Percentiles rank a stretch among this genome's conserved stretches.
Conservation (phyloP, 768 basidiomycete genomes). For the Kwoniella bestiolae region DNA sequence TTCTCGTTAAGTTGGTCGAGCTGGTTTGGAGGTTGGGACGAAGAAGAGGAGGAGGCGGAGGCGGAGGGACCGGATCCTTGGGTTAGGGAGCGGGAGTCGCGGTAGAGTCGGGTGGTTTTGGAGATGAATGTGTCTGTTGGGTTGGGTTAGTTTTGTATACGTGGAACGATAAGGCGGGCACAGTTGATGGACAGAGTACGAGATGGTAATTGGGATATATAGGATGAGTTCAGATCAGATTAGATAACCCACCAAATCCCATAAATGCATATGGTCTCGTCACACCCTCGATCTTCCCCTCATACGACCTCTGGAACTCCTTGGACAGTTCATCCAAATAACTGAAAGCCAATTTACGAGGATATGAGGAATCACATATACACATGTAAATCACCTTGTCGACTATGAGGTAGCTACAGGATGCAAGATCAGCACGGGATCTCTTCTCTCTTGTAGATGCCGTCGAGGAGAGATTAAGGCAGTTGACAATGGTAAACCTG, state of each 20-base stretch:
- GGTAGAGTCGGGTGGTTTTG: constrained; percentile 92
- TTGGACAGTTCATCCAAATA: constrained; percentile 96
- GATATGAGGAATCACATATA: constrained; percentile 95
- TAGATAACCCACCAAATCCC: constrained; percentile 88
- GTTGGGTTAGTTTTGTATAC: too few species aligned
- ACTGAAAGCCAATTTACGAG: constrained; percentile 94
- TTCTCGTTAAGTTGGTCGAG: constrained; percentile 93
- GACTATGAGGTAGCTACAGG: constrained; percentile 82
- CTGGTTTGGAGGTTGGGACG: constrained; percentile 60
- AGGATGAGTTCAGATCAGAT: too few species aligned
- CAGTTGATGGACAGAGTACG: too few species aligned
- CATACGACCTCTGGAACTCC: constrained; percentile 91
- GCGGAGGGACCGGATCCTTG: constrained; percentile 35
- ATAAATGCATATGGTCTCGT: constrained; percentile 99
- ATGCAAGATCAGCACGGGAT: not conserved
- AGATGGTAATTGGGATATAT: too few species aligned
- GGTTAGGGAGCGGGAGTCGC: constrained; percentile 76
- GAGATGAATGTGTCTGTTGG: constrained; percentile 99
- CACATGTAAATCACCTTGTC: constrained; percentile 94
- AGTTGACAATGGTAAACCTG: too few species aligned
- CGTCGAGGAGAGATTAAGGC: too few species aligned
- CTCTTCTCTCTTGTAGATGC: not conserved
- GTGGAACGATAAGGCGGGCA: too few species aligned
- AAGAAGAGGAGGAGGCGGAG: not conserved
- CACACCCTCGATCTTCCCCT: constrained; percentile 85